Evolutionary conservation across 2,329 filamentous ascomycete genomes (phyloP).

Genomic region (Calonectria pseudoreteaudii): DNA sequence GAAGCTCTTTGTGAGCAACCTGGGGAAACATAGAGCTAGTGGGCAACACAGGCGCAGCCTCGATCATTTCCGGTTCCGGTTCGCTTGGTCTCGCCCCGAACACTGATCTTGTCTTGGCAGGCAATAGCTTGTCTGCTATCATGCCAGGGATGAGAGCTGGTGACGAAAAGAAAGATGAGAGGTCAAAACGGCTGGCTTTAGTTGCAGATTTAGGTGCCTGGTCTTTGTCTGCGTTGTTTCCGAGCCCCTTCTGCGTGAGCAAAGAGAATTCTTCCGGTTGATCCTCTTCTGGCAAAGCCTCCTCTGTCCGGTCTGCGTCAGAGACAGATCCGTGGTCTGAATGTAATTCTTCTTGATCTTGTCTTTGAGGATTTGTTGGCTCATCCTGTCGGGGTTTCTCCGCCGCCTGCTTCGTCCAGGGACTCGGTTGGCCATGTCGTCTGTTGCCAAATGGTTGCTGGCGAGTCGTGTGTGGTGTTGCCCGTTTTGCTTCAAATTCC

Average conservation of each 20-base stretch:
- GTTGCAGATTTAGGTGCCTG: constrained; percentile 37
- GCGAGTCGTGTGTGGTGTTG: constrained; percentile 50
- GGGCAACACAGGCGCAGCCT: constrained; percentile 40
- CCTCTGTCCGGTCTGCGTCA: constrained; percentile 27
- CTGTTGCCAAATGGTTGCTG: constrained; percentile 47
- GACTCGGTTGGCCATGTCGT: constrained; percentile 49
- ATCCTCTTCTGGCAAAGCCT: constrained; percentile 28
- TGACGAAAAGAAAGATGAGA: constrained; percentile 70
- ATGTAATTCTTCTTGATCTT: constrained; percentile 9
- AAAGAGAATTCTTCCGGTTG: constrained; percentile 59
- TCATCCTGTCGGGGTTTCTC: constrained; percentile 36
- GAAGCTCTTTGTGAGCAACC: constrained; percentile 47
- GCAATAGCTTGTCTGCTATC: constrained; percentile 47
- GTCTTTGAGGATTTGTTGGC: not conserved
- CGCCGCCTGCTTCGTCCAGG: constrained; percentile 50
- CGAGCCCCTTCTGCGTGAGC: constrained; percentile 47
- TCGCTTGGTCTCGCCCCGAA: constrained; percentile 30
- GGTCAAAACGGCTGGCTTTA: constrained; percentile 55
- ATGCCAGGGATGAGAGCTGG: constrained; percentile 56
- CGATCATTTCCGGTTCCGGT: constrained; percentile 36
- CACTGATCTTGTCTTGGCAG: constrained; percentile 36
- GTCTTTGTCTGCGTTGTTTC: constrained; percentile 18
- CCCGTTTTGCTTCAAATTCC: constrained; percentile 67
- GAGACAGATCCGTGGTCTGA: constrained; percentile 19
- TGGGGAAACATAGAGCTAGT: constrained; percentile 57